Evolutionary conservation across 179 eudicot genomes (phyloP), one percentile per base, ranked within the genome.

Genomic region (Dionaea muscipula): DNA sequence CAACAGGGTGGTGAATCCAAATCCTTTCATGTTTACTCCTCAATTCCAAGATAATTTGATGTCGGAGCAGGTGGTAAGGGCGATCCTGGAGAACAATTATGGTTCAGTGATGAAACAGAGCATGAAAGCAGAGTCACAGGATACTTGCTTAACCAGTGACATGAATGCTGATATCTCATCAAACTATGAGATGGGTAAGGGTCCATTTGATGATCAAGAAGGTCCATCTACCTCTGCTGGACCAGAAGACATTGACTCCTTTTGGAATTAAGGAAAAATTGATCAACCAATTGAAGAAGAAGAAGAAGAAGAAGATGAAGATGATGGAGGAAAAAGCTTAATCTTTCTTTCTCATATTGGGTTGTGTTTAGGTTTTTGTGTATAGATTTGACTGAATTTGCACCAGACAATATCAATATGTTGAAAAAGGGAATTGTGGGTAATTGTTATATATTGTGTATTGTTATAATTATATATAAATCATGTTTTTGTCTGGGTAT

Each of bases 111-210:
- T 53, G 64, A 71, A 79, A 54, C 84, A 75, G 71, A 62, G 67
- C 37, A 69, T 83, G 56, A 76, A 76, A 62, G 72, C 72, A 59
- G 81, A 80, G 70, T 57, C 90, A 0, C 83, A 75, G 11, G 91
- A 83, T 47, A 83, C 95, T 36, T 80, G 80, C 1, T 44, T 80
- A 51, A 73, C 80, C 53, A 74, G 63, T 55, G 83, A 83, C 24
- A 59, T 75, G 61, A 84, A 79, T 62, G 71, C 69, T 50, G 86
- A 77, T 31, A 82, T 70, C 39, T 73, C 86, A 0, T 79, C 88
- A 0, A 80, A 70, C 55, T 68, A 72, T 33, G 81, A 68, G 9
- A 54, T 70, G 62, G 68, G 68, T 16, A 69, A 64, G 60, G 56
- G 62, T 51, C 53, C 67, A 5, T 70, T 84, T 33, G 82, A 78